Evolutionary conservation across 805 yeast genomes (phyloP).

Genomic region (Blastobotrys chiropterorum): DNA sequence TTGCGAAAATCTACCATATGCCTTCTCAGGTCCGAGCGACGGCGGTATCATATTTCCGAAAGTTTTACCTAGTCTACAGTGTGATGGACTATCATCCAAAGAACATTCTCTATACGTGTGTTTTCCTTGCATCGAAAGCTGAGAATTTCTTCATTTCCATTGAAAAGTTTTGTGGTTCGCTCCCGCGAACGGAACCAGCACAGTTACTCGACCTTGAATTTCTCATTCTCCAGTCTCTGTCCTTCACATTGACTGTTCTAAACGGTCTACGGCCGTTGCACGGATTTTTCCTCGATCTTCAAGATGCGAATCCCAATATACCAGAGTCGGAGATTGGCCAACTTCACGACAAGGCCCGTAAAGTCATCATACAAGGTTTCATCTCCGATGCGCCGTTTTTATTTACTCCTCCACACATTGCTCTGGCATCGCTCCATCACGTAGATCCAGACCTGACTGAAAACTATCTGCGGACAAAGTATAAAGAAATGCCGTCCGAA

Average conservation of each 20-base stretch:
- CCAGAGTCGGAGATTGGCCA: conserved; percentile 54
- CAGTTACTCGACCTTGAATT: conserved; percentile 76
- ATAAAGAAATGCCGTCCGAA: not conserved
- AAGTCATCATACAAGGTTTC: conserved; percentile 58
- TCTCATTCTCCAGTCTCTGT: conserved; percentile 60
- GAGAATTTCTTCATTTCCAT: conserved; percentile 88
- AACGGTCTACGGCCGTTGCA: conserved; percentile 88
- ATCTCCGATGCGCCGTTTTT: conserved; percentile 70
- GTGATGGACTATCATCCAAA: conserved; percentile 89
- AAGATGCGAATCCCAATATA: conserved; percentile 37
- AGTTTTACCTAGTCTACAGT: conserved; percentile 72
- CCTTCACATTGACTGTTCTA: conserved; percentile 77
- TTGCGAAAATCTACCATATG: conserved; percentile 68
- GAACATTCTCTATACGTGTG: conserved; percentile 66
- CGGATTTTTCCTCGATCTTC: conserved; percentile 91
- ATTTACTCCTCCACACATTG: conserved; percentile 93
- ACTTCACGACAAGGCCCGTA: conserved; percentile 65
- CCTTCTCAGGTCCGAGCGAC: conserved; percentile 88
- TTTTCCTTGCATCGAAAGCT: conserved; percentile 86
- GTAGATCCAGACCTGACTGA: conserved; percentile 59
- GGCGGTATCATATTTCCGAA: conserved; percentile 73
- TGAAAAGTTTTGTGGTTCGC: conserved; percentile 64
- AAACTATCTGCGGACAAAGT: conserved; percentile 46
- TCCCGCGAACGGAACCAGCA: conserved; percentile 59
- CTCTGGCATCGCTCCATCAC: conserved; percentile 74